These are phyloP conservation scores for Penicillium corylophilum DNA, from an alignment of 2,329 filamentous ascomycete species.

Conservation along the genomic window DNA sequence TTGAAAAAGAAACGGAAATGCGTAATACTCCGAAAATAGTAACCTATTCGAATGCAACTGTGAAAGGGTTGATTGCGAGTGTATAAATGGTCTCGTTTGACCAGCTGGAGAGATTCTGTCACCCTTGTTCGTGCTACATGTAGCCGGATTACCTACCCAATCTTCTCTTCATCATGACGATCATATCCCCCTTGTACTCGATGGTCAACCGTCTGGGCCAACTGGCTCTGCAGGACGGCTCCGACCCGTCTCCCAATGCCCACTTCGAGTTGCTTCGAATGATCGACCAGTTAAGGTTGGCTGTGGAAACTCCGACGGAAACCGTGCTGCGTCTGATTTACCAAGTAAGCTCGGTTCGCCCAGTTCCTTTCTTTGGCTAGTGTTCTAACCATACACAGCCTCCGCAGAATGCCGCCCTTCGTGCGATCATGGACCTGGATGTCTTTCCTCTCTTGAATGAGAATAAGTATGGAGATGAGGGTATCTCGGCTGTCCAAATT, in stretches of 20 bases:
- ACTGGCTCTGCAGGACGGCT: conserved; percentile 17
- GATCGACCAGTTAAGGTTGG: conserved; percentile 29
- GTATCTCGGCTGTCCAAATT: conserved; percentile 29
- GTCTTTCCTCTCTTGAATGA: conserved; percentile 29
- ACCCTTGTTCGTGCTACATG: not conserved
- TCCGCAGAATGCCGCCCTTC: conserved; percentile 34
- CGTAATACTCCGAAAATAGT: not conserved
- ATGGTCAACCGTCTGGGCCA: conserved; percentile 16
- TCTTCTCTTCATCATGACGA: conserved; percentile 14
- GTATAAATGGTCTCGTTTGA: not conserved
- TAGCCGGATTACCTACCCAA: not conserved
- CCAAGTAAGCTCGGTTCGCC: conserved; percentile 26
- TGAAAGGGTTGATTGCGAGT: not conserved
- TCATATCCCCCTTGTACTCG: conserved; percentile 13
- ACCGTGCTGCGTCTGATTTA: conserved; percentile 34
- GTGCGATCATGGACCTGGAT: conserved; percentile 30
- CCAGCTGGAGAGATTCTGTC: not conserved
- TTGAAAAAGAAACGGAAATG: not conserved
- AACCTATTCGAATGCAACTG: conserved; percentile 1
- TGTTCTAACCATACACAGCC: conserved; percentile 23
- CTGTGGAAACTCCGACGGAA: conserved; percentile 34
- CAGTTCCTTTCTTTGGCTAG: not conserved
- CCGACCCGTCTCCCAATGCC: conserved; percentile 17
- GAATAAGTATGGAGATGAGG: conserved; percentile 13
- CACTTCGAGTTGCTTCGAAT: conserved; percentile 30